Evolutionary conservation across 2,329 filamentous ascomycete species (phyloP), one percentile per base, ranked within the genome.

Genomic region (Fusarium tupiense): DNA sequence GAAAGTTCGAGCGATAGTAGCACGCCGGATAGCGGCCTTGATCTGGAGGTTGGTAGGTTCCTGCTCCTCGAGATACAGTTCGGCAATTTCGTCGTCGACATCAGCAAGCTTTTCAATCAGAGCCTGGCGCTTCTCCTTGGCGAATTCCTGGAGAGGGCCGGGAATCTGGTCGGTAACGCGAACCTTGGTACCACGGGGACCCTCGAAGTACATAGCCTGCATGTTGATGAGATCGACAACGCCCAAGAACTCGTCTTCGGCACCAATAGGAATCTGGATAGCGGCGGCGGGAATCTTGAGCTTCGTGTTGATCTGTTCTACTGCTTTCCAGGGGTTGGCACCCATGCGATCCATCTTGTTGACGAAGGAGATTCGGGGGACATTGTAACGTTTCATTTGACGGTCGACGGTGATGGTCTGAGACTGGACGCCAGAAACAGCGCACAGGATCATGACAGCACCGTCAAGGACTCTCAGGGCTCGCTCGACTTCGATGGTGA

Each of bases 261-360:
- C 87, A 67, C 96, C 96, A 77, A 99, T 98, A 16, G 96, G 96
- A 31, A 99, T 91, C 84, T 99, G 96, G 49, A 99, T 89, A 24
- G 96, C 96, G 19, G 96, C 96, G 40, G 96, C 96, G 38, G 94
- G 92, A 61, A 98, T 92, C 85, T 95, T 95, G 72, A 99, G 90
- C 86, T 99, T 99, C 79, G 92, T 90, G 86, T 98, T 98, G 88
- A 99, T 98, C 85, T 98, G 95, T 46, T 99, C 96, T 65, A 99
- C 91, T 14, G 95, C 95, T 85, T 97, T 98, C 91, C 95, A 99
- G 14, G 96, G 96, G 82, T 99, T 98, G 74, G 96, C 94, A 69
- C 96, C 96, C 93, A 98, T 98, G 75, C 96, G 93, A 81, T 99
- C 96, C 96, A 99, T 98, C 89, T 99, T 99, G 88, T 99, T 99